Evolutionary conservation across 176 grass and related monocot species (phyloP), one percentile per base, ranked within the genome.

Genomic region (Rhynchospora breviuscula): DNA sequence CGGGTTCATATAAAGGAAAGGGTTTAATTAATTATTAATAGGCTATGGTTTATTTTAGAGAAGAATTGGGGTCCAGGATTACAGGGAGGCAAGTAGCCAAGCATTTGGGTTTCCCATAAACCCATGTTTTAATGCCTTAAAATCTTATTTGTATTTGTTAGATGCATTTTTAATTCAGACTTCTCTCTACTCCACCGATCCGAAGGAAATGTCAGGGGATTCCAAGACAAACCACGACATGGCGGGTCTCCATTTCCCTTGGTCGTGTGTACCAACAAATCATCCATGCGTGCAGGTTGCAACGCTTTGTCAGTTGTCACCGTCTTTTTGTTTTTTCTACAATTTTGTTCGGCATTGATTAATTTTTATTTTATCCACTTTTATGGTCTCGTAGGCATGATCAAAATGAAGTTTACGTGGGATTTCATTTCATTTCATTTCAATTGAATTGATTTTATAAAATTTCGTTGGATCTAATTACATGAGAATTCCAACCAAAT

Each of bases 81-180:
- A 81, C 18, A 81, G 79, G 79, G 79, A 59, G 35, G 58, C 79
- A 62, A 81, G 15, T 81, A 26, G 44, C 33, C 58, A 44, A 11
- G 79, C 51, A 81, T 63, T 81, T 46, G 43, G 13, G 79, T 66
- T 35, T 63, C 19, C 19, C 79, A 81, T 61, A 40, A 81, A 81
- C 11, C 78, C 78, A n/a, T 80, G 78, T 80, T 61, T 80, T 58
- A 60, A 59, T 79, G 46, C n/a, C 51, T 80, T 44, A 17, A 58
- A 75, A 75, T 51, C 8, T 22, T 75, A 49, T 23, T 75, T 18
- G 29, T 44, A 0, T 75, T 75, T 48, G 70, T 12, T 47, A 75
- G 47, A 51, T n/a, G 70, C 3, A 15, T 26, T 57, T 54, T 78
- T 78, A 54, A 48, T 78, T 54, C 48, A 54, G 9, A 15, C 17